Percentiles rank a stretch among this genome's conserved stretches.
These are phyloP conservation scores for Colletotrichum filicis DNA, from an alignment of 2,329 filamentous ascomycete species.

Conservation along the genomic window DNA sequence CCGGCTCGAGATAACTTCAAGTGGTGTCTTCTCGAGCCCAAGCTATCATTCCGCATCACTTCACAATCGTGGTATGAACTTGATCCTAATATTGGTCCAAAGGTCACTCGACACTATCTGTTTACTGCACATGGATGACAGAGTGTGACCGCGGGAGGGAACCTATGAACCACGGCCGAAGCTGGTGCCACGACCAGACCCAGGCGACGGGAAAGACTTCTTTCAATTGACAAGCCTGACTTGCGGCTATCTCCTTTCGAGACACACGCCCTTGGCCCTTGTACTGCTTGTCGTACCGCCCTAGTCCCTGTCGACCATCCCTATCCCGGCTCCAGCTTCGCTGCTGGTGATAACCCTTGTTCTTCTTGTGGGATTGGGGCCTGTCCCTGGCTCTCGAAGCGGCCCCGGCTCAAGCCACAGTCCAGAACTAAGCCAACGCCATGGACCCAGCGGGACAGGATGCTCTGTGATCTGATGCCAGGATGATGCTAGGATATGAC, in stretches of 20 bases:
- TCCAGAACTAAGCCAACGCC: conserved; percentile 31
- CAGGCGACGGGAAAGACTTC: conserved; percentile 20
- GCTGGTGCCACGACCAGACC: neutral
- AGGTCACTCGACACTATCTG: neutral
- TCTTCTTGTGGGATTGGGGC: neutral
- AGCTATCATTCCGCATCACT: neutral
- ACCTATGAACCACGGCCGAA: neutral
- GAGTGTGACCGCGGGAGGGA: neutral
- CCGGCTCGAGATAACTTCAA: neutral
- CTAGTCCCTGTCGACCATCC: conserved; percentile 5
- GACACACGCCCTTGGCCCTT: conserved; percentile 12
- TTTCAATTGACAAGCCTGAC: conserved; percentile 11
- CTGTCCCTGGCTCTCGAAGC: conserved; percentile 17
- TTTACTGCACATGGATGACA: neutral
- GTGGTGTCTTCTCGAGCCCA: neutral
- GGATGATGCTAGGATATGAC: conserved; percentile 32
- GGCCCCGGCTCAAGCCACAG: conserved; percentile 24
- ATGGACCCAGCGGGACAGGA: conserved; percentile 20
- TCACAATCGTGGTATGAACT: neutral
- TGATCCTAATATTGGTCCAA: neutral
- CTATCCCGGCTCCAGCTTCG: conserved; percentile 13
- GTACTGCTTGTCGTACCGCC: neutral
- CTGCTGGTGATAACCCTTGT: conserved; percentile 9
- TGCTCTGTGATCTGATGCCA: conserved; percentile 34
- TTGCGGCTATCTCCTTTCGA: conserved; percentile 19